These are phyloP conservation scores for Eleusine indica DNA, from an alignment of 176 grass and related monocot genomes.

Conservation along the genomic window DNA sequence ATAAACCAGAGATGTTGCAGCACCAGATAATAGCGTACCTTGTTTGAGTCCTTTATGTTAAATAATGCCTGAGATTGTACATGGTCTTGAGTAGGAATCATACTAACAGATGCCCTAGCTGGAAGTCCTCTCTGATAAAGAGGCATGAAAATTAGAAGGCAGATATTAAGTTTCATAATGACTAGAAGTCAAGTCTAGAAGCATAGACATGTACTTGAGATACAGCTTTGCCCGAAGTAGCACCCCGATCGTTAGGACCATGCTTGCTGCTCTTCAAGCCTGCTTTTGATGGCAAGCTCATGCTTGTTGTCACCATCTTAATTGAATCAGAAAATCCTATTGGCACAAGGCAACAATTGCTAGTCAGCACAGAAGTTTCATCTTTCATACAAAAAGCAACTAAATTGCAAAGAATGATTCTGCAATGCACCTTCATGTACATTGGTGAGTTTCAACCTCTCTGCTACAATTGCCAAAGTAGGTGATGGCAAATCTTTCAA, in stretches of 20 bases:
- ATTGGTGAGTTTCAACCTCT: slow-evolving; percentile 73
- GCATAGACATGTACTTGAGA: slow-evolving; percentile 56
- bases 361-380: slow-evolving; percentile 28
- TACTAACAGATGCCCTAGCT: slow-evolving; percentile 63
- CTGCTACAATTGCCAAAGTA: slow-evolving; percentile 78
- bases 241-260: slow-evolving; percentile 61
- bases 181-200: background rate
- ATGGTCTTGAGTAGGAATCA: slow-evolving; percentile 76
- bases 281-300: slow-evolving; percentile 69
- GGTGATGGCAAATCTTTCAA: slow-evolving; percentile 93
- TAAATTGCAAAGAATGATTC: slow-evolving; percentile 19
- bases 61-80: slow-evolving; percentile 84
- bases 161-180: slow-evolving; percentile 20
- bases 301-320: slow-evolving; percentile 63
- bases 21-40: slow-evolving; percentile 49
- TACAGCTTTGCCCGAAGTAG: slow-evolving; percentile 66
- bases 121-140: slow-evolving; percentile 71
- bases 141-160: slow-evolving; percentile 23
- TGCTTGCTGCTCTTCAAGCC: slow-evolving; percentile 73
- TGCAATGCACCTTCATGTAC: slow-evolving; percentile 71
- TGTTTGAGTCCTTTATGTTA: slow-evolving; percentile 96
- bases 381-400: slow-evolving; percentile 21
- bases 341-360: slow-evolving; percentile 31
- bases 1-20: background rate
- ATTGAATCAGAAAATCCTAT: slow-evolving; percentile 73